Percentiles rank a stretch among this genome's conserved stretches.
Conservation (phyloP, 2,329 filamentous ascomycete species). For the Phaeoacremonium minimum region DNA sequence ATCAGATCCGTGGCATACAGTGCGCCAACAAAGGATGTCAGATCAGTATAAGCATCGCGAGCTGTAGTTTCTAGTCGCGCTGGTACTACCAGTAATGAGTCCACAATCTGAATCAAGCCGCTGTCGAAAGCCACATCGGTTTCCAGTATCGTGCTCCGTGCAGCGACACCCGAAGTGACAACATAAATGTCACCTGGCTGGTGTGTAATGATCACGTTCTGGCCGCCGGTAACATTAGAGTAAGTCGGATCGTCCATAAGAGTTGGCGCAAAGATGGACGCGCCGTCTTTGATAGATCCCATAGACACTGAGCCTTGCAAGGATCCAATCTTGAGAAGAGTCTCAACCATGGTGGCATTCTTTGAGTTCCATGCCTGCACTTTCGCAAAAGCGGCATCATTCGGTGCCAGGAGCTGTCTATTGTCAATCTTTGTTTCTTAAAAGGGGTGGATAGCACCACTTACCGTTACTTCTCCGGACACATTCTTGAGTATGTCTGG, state of each 20-base stretch:
- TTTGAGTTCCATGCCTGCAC: slow-evolving; percentile 44
- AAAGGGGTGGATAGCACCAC: slow-evolving; percentile 10
- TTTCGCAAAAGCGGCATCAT: slow-evolving; percentile 32
- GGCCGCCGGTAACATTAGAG: slow-evolving; percentile 45
- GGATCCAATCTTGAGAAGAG: not conserved
- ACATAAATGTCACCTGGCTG: slow-evolving; percentile 33
- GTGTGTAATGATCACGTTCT: slow-evolving; percentile 41
- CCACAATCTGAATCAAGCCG: slow-evolving; percentile 47
- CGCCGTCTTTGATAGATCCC: slow-evolving; percentile 27
- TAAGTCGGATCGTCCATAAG: slow-evolving; percentile 35
- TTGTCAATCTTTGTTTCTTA: not conserved
- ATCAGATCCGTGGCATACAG: slow-evolving; percentile 28
- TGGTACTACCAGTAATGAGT: slow-evolving; percentile 46
- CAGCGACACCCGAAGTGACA: slow-evolving; percentile 32
- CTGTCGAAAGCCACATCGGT: slow-evolving; percentile 41
- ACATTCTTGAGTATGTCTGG: slow-evolving; percentile 39
- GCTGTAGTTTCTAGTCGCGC: slow-evolving; percentile 27
- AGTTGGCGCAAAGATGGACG: slow-evolving; percentile 34
- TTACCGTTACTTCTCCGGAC: slow-evolving; percentile 38
- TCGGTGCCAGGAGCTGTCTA: not conserved
- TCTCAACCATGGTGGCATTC: slow-evolving; percentile 21
- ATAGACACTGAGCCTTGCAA: slow-evolving; percentile 38
- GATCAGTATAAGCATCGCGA: slow-evolving; percentile 25
- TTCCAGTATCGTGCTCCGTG: slow-evolving; percentile 34
- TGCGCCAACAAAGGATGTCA: slow-evolving; percentile 34